These are phyloP conservation scores for Suillus brevipes DNA, from an alignment of 768 basidiomycete species.

Conservation along the genomic window DNA sequence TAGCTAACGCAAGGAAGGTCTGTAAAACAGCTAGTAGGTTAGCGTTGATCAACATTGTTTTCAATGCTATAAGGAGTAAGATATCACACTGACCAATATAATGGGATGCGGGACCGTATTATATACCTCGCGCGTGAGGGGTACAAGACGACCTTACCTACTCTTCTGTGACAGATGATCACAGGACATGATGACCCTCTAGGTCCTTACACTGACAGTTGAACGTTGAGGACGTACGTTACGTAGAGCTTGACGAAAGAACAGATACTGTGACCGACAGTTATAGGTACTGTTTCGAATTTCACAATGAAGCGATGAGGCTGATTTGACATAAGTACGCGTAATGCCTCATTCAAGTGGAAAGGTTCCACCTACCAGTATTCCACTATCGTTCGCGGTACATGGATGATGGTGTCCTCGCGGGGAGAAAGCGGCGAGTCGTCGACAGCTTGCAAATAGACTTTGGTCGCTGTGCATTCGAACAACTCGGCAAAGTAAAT, in stretches of 20 bases:
- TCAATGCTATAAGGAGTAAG: not conserved
- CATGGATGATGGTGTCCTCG: not conserved
- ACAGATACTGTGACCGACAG: not conserved
- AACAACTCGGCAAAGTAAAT: too few species aligned
- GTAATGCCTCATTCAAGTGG: not conserved
- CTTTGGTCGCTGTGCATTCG: too few species aligned
- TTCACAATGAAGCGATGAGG: not conserved
- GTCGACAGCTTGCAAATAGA: not conserved
- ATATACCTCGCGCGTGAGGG: not conserved
- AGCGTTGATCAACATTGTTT: not conserved
- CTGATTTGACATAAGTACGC: not conserved
- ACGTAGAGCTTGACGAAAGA: not conserved
- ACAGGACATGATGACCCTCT: not conserved
- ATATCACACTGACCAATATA: not conserved
- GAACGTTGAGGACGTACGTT: not conserved
- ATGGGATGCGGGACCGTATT: not conserved
- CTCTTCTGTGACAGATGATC: not conserved
- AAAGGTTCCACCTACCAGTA: not conserved
- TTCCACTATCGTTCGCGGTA: not conserved
- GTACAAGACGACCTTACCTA: not conserved
- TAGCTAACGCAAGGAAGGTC: slow-evolving; percentile 9
- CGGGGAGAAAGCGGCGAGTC: not conserved
- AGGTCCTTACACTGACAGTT: not conserved
- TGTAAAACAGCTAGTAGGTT: slow-evolving; percentile 8
- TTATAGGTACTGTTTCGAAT: not conserved